Evolutionary conservation across 2,329 filamentous ascomycete species (phyloP).

Genomic region (Fusarium humuli): DNA sequence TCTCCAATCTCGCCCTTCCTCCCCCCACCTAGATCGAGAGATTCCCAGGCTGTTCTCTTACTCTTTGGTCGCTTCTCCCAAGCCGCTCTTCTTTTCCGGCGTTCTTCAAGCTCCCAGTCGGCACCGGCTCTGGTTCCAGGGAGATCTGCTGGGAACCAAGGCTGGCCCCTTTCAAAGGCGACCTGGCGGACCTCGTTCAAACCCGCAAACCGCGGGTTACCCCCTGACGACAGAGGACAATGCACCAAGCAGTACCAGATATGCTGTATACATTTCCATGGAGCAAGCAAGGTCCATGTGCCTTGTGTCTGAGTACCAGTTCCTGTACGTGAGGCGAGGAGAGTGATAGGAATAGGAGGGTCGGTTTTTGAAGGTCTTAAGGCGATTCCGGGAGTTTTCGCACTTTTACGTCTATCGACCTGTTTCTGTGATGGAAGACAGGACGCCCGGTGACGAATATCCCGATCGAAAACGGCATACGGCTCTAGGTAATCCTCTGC

Average conservation of each 20-base stretch:
- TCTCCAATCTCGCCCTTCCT: conserved; percentile 84
- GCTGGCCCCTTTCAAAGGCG: conserved; percentile 78
- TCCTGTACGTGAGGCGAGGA: conserved; percentile 70
- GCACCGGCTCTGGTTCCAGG: conserved; percentile 83
- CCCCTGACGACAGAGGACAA: conserved; percentile 81
- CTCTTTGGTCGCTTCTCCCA: conserved; percentile 86
- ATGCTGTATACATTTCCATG: conserved; percentile 88
- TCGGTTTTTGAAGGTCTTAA: conserved; percentile 71
- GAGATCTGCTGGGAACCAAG: conserved; percentile 90
- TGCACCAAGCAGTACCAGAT: conserved; percentile 91
- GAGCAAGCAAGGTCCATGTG: conserved; percentile 85
- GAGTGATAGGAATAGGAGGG: conserved; percentile 80
- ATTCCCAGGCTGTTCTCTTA: conserved; percentile 80
- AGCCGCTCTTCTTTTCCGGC: conserved; percentile 76
- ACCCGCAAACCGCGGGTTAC: conserved; percentile 85
- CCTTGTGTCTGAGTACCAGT: conserved; percentile 66
- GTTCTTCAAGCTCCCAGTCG: conserved; percentile 78
- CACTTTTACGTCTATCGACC: conserved; percentile 80
- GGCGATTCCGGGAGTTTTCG: conserved; percentile 70
- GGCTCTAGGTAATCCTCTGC: conserved; percentile 64
- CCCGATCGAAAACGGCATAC: conserved; percentile 74
- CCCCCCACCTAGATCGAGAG: conserved; percentile 77
- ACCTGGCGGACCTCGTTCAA: conserved; percentile 83
- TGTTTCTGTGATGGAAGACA: conserved; percentile 80
- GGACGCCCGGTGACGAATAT: conserved; percentile 72